Base-by-base conservation (phyloP, 148 eudicot genomes). In the Rhododendron kiyosumense region DNA sequence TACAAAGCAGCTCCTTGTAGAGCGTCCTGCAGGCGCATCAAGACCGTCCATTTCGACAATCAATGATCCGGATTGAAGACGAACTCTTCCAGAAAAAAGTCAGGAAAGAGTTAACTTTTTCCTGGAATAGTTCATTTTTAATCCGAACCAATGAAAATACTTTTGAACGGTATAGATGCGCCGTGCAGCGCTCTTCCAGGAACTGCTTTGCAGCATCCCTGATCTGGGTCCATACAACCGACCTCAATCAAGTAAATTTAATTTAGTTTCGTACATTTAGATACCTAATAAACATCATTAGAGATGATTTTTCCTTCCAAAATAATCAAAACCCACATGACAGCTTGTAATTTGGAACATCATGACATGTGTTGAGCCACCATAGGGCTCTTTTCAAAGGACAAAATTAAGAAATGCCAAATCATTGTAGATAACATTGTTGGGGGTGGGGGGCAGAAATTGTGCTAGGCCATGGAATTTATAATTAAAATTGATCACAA, bases 311-410 rank as follows among this genome's bases (percentile, higher is more conserved):
- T 79, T 48, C 13, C 57, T 71, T 24, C 57, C 45, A 46, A 79
- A 76, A 81, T 14, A 28, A n/a, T 81, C 22, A 54, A 81, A 81
- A 30, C 71, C 71, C 48, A 81, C 84, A 22, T 81, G 46, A 30
- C 46, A 34, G 22, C 59, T 81, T 54, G 65, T 17, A 57, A 2
- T 34, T 32, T 57, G 84, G 84, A 57, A 81, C 30, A 81, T 57
- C 84, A 81, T 32, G 67, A 81, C 69, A 52, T 81, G 65, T 54
- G 48, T 57, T 54, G 73, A 81, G 71, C 71, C 71, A 81, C 12
- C 71, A 81, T 36, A 3, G 63, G 43, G 38, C 76, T 30, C 20
- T 71, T 71, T 71, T 71, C 36, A 32, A 71, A 32, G 8, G 2
- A 15, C 32, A 32, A 14, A 71, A 41, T 41, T 41, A 41, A 71